These are phyloP conservation scores for Salix udensis DNA, from an alignment of 345 rosid genomes.

Conservation along the genomic window DNA sequence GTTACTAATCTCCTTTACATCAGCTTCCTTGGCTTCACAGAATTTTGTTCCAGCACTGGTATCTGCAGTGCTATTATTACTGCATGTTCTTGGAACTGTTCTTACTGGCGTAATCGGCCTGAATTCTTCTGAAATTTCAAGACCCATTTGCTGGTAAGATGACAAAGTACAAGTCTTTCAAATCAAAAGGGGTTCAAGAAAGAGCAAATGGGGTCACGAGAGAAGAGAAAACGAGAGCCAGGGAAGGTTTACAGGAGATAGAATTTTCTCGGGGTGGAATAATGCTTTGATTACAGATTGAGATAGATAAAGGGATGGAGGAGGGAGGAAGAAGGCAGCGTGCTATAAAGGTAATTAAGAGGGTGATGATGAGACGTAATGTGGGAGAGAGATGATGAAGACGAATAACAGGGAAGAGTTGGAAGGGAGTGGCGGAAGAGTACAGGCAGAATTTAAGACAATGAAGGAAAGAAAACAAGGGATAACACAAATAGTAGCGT, in stretches of 20 bases:
- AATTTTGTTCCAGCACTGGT: neutral
- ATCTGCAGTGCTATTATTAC: neutral
- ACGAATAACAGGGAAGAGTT: neutral
- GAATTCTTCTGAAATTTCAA: neutral
- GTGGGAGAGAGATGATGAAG: neutral
- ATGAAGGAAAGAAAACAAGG: neutral
- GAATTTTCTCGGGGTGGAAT: neutral
- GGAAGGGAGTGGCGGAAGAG: neutral
- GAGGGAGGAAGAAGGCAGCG: neutral
- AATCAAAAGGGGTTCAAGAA: neutral
- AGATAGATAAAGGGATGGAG: too few species aligned
- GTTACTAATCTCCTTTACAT: neutral
- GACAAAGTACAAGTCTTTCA: neutral
- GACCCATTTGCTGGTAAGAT: neutral
- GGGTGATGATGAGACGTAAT: neutral
- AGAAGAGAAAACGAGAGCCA: neutral
- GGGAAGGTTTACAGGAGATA: neutral
- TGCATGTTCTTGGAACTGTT: neutral
- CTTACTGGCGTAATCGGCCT: neutral
- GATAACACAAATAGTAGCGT: neutral
- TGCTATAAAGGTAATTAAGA: neutral
- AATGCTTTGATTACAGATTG: too few species aligned
- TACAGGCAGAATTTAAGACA: neutral
- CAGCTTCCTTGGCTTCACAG: neutral
- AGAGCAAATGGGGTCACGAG: neutral